Evolutionary conservation across 495 filamentous ascomycete genomes (phyloP), one percentile per base, ranked within the genome.

Genomic region (Hypoxylon lenormandii): DNA sequence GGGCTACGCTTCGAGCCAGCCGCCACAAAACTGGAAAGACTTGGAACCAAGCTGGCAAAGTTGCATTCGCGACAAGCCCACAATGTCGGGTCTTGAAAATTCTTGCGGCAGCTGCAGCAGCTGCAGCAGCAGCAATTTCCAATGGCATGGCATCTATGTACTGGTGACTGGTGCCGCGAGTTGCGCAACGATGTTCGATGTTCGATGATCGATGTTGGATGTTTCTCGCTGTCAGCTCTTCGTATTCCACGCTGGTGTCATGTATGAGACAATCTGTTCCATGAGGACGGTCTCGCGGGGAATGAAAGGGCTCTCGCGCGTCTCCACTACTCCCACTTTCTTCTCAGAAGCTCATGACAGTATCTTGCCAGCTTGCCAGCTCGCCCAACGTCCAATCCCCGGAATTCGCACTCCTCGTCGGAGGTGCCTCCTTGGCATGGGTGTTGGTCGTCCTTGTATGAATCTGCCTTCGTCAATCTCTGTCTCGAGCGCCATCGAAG

Each of bases 191-290:
- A 61, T 66, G 57, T 21, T 38, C 48, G 62, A 33, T 33, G 57
- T 26, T 38, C 46, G 62, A 52, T 62, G 62, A 63, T 66, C 23
- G 23, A 33, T 33, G 57, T 26, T 38, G 53, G 62, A 52, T 62
- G 62, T 71, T 66, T 71, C 62, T 71, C 62, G 56, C 50, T 63
- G 46, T 59, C 54, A 57, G 48, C 42, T 63, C 54, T 64, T 66
- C 42, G 52, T 55, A 55, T 60, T 42, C 49, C n/a, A n/a, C 42
- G 42, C 30, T 72, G 26, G 64, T 33, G 30, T 33, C 30, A 33
- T 33, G 30, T 51, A 68, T 72, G 69, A 72, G 69, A 72, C 69
- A 72, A 58, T 40, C 50, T 64, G 69, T 72, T 52, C 64, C 69
- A 64, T 68, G 64, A 72, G 40, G 64, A 49, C 54, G 64, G 69